Percentiles rank a stretch among this genome's conserved stretches.
phyloP scores from a whole-genome alignment of 2,329 filamentous ascomycete species.

The Botrytis tulipae region DNA sequence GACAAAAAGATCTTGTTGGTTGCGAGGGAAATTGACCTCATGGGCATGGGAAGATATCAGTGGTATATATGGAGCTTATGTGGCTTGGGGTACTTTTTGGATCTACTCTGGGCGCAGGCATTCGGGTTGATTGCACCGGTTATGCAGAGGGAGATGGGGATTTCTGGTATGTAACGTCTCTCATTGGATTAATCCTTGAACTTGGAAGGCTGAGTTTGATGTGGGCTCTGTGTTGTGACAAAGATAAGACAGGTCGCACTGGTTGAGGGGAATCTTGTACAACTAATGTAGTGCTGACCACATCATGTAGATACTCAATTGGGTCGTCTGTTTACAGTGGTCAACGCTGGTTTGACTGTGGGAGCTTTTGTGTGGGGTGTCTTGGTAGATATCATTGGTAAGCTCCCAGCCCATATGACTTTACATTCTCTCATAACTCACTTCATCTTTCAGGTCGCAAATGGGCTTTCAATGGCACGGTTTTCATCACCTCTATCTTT shows the following conservation, averaged over 20 bases:
- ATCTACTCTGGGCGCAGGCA: slow-evolving; percentile 33
- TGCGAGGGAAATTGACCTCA: slow-evolving; percentile 27
- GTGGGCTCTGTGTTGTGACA: neutral
- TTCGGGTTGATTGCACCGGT: slow-evolving; percentile 32
- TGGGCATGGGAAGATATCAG: slow-evolving; percentile 35
- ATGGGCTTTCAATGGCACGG: slow-evolving; percentile 34
- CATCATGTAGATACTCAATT: slow-evolving; percentile 22
- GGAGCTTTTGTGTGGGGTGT: slow-evolving; percentile 32
- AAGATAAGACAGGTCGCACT: neutral
- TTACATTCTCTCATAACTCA: slow-evolving; percentile 1
- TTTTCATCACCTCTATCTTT: slow-evolving; percentile 28
- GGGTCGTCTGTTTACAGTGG: slow-evolving; percentile 28
- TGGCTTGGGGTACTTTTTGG: slow-evolving; percentile 35
- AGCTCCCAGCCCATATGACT: neutral
- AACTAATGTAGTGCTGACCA: neutral
- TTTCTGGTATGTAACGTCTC: slow-evolving; percentile 21
- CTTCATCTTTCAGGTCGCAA: slow-evolving; percentile 24
- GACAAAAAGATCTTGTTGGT: slow-evolving; percentile 27
- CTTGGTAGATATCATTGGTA: slow-evolving; percentile 33
- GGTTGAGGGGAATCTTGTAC: neutral
- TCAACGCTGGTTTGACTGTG: slow-evolving; percentile 28
- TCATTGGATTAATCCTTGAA: neutral
- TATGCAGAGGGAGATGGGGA: slow-evolving; percentile 29
- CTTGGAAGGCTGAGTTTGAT: neutral
- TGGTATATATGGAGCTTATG: slow-evolving; percentile 35